Base-by-base conservation (phyloP, 2,329 filamentous ascomycete species). In the Fusarium chuoi region DNA sequence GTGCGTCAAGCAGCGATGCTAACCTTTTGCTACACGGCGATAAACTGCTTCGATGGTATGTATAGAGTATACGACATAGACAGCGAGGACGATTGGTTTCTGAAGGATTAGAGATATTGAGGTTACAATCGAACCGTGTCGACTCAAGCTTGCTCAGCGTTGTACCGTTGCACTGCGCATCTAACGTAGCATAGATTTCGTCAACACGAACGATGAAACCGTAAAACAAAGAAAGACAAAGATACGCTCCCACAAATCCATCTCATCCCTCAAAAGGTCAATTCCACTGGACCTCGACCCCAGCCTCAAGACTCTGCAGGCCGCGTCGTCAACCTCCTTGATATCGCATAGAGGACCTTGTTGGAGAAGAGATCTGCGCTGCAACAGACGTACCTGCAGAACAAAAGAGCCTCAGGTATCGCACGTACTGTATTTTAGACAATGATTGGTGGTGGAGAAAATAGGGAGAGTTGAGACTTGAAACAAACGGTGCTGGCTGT, bases 361-460 rank as follows among this genome's bases (percentile, higher is more conserved):
- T 51, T 41, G 39, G 38, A 28, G 57, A 30, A 35, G 20, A 15
- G 66, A 71, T 73, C 66, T 65, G 52, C 67, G 51, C 30, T 46
- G 24, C 26, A 52, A 33, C 38, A 56, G 13, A 57, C 24, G 56
- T 51, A 59, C 56, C 56, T 51, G 56, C 42, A 59, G 56, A 59
- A 59, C 44, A 36, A 44, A 41, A 55, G 54, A 67, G 54, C 48
- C 65, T 36, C 63, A 24, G 46, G 41, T 9, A 35, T 33, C 3
- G 17, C 54, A 51, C 44, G 24, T 36, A 28, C 41, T 58, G 41
- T 44, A 28, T 24, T 30, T 18, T 39, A 20, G 20, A 54, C 35
- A 45, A 28, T 45, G 57, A 44, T 58, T 44, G 68, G 54, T 28
- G 55, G 70, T 70, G 70, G 66, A 70, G 45, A 74, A 58, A 70